Evolutionary conservation across 331 rosid genomes (phyloP).

Genomic region (Dryas integrifolia): DNA sequence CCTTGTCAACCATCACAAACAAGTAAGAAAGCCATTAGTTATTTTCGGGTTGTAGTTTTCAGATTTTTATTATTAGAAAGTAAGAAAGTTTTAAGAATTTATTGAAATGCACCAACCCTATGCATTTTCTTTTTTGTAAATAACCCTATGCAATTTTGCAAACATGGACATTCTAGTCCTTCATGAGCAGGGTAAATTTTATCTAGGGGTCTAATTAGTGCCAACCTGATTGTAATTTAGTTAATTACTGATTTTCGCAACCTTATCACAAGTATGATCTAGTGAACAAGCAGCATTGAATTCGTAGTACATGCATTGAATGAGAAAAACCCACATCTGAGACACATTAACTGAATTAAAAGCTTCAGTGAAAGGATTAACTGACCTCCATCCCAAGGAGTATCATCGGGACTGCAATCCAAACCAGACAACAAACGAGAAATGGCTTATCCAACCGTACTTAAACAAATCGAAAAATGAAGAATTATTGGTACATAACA

Average conservation of each 20-base stretch:
- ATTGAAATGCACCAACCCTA: background rate
- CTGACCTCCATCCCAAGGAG: slow-evolving; percentile 99
- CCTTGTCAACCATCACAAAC: background rate
- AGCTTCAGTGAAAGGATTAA: slow-evolving; percentile 20
- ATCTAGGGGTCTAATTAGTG: too few species aligned
- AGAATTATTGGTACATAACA: slow-evolving; percentile 15
- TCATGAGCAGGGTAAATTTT: too few species aligned
- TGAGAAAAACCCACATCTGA: background rate
- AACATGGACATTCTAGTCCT: too few species aligned
- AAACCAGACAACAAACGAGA: slow-evolving; percentile 58
- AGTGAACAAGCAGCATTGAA: too few species aligned
- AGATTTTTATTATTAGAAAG: background rate
- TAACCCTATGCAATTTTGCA: too few species aligned
- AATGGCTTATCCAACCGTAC: slow-evolving; percentile 50
- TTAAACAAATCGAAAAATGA: slow-evolving; percentile 30
- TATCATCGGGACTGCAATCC: slow-evolving; percentile 94
- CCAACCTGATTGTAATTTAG: too few species aligned
- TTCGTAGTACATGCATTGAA: too few species aligned
- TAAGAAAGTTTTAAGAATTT: background rate
- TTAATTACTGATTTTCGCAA: too few species aligned
- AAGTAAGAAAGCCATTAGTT: background rate
- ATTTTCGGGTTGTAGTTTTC: background rate
- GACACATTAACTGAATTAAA: background rate
- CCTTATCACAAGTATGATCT: too few species aligned
- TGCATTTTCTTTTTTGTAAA: too few species aligned